A percentile compares a stretch with the other conserved stretches of the same genome.
These are phyloP conservation scores for Candida cerambycidarum DNA, from an alignment of 805 yeast genomes.

Conservation along the genomic window DNA sequence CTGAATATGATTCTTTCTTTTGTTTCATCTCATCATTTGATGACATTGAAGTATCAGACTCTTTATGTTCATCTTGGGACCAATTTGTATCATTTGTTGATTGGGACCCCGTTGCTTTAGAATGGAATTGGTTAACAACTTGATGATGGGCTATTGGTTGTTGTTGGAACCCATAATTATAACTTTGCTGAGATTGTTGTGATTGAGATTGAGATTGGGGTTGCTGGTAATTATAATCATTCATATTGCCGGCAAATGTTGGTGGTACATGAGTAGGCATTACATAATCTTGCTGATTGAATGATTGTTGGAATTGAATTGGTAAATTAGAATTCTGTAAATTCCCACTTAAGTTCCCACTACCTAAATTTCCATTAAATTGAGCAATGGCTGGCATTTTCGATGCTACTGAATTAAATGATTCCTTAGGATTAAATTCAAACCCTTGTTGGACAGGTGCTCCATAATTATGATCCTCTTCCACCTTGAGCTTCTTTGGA, in stretches of 20 bases:
- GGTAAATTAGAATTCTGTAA: constrained; percentile 4
- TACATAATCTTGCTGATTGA: constrained; percentile 11
- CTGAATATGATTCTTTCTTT: constrained; percentile 37
- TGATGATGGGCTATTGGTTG: constrained; percentile 17
- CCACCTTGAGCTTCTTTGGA: constrained; percentile 39
- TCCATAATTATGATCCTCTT: constrained; percentile 6
- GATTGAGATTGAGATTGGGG: constrained; percentile 18
- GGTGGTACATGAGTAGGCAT: constrained; percentile 3
- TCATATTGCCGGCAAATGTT: constrained; percentile 1
- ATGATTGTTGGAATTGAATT: constrained; percentile 9
- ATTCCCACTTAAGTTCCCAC: no score
- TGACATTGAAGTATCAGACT: constrained; percentile 41
- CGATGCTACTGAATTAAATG: constrained; percentile 12
- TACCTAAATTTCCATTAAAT: constrained; percentile 1
- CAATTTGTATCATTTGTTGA: constrained; percentile 45
- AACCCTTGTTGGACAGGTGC: constrained; percentile 6
- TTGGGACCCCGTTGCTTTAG: constrained; percentile 27
- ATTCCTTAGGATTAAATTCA: constrained; percentile 16
- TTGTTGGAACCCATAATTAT: constrained; percentile 11
- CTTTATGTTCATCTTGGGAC: constrained; percentile 44
- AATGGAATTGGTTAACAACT: constrained; percentile 19
- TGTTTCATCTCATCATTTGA: constrained; percentile 24
- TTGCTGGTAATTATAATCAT: constrained; percentile 23
- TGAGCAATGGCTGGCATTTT: constrained; percentile 13
- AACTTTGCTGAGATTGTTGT: constrained; percentile 17